Evolutionary conservation across 1,284 basidiomycete species (phyloP), one percentile per base, ranked within the genome.

Genomic region (Naganishia cerealis): DNA sequence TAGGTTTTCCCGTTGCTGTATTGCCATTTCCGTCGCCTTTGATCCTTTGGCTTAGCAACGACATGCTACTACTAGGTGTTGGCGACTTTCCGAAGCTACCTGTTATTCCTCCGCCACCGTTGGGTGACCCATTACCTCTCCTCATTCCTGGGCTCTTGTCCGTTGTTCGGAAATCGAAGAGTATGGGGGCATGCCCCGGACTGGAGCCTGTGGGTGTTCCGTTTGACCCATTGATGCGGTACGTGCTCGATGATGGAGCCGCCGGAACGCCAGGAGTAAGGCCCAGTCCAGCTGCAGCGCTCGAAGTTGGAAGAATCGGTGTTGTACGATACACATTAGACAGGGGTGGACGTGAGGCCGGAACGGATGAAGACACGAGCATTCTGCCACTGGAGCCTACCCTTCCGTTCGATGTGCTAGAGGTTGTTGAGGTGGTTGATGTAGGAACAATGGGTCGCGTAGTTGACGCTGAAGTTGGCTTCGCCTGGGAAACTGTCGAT

Each of bases 141-240:
- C 39, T 67, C 48, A 58, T 29, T 21, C 56, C 55, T 24, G 61
- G 61, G 24, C 42, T 56, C 40, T 40, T 62, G 56, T 70, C 69
- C 33, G 69, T 70, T 29, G 57, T 67, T 38, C 69, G 62, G 66
- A 70, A 70, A 65, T 70, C 69, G 42, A 70, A 70, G 29, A 67
- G 29, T 16, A 67, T 59, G n/a, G 69, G 69, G 24, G 65, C 59
- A 26, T 58, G 42, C 16, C 57, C 52, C 18, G 65, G 40, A 40
- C 46, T 52, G 0, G 46, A 53, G n/a, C 40, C 43, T 7, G 24
- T 40, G 56, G 40, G 16, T 16, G 38, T 18, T 18, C 43, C 56
- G 16, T 57, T 57, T 26, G 43, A 39, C 21, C 33, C 55, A n/a
- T n/a, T 63, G n/a, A 29, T 26, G 5, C 61, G 61, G 42, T 50